Evolutionary conservation across 345 rosid species (phyloP).

Genomic region (Excoecaria agallocha): DNA sequence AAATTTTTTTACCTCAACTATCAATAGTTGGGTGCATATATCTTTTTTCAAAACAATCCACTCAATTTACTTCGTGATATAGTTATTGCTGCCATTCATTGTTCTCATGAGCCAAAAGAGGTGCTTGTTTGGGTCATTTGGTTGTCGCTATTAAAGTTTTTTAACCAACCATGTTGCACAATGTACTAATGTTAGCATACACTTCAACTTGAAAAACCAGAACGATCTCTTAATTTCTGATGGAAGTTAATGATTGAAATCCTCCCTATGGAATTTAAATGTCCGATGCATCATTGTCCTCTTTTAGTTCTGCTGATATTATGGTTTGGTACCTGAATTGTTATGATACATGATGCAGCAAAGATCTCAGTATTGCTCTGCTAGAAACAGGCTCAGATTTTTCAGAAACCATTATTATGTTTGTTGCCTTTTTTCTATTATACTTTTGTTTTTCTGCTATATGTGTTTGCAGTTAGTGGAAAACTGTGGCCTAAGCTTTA

Average conservation of each 20-base stretch:
- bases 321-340: not conserved
- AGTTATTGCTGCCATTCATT: not conserved
- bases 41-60: not conserved
- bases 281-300: not conserved
- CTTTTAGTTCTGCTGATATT: not conserved
- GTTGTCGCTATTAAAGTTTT: not conserved
- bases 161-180: not conserved
- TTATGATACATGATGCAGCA: not conserved
- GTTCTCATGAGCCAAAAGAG: not conserved
- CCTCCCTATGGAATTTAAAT: not conserved
- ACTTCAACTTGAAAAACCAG: not conserved
- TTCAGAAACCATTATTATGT: not conserved
- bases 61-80: not conserved
- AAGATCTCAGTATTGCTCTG: not conserved
- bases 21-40: not conserved
- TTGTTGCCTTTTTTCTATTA: not conserved
- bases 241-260: not conserved
- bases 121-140: not conserved
- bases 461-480: constrained; percentile 67
- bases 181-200: not conserved
- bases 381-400: not conserved
- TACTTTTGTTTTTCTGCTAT: not conserved
- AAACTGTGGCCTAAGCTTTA: constrained; percentile 85
- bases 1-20: not conserved
- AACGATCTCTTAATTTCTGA: not conserved